Conservation (phyloP, 345 rosid species). For the Excoecaria agallocha region DNA sequence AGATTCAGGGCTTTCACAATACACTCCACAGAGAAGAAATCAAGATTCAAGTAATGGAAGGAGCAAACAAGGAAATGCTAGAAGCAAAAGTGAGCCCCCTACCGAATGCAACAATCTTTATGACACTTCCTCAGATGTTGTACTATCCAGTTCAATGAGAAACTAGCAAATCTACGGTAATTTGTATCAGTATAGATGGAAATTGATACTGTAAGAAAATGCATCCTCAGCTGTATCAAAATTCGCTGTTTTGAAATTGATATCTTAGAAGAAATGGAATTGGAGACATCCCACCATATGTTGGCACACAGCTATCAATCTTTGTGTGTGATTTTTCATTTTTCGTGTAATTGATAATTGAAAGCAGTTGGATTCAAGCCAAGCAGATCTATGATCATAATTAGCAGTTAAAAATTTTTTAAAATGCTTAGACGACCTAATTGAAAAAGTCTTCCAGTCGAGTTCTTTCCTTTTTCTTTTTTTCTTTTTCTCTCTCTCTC, state of each 20-base stretch:
- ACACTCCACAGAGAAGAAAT: constrained; percentile 17
- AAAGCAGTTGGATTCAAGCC: too few species aligned
- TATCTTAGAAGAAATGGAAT: constrained; percentile 3
- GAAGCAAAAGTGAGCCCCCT: constrained; percentile 51
- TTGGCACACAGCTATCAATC: too few species aligned
- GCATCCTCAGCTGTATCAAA: constrained; percentile 19
- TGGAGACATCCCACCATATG: background rate
- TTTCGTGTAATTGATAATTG: too few species aligned
- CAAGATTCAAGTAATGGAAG: constrained; percentile 15
- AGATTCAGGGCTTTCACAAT: constrained; percentile 32
- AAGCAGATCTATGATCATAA: too few species aligned
- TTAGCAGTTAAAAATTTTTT: too few species aligned
- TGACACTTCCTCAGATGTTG: constrained; percentile 20
- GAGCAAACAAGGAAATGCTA: constrained; percentile 39
- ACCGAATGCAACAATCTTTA: constrained; percentile 11
- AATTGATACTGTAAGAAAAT: constrained; percentile 27
- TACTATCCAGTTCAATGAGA: constrained; percentile 19
- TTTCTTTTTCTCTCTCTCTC: too few species aligned
- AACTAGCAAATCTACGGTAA: constrained; percentile 23
- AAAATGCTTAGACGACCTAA: too few species aligned
- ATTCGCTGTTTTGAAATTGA: constrained; percentile 18
- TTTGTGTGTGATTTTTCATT: background rate
- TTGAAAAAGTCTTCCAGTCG: too few species aligned
- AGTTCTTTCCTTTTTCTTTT: too few species aligned
- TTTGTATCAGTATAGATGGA: constrained; percentile 19